Evolutionary conservation across 2,329 filamentous ascomycete genomes (phyloP), one percentile per base, ranked within the genome.

Genomic region (Nigrospora oryzae): DNA sequence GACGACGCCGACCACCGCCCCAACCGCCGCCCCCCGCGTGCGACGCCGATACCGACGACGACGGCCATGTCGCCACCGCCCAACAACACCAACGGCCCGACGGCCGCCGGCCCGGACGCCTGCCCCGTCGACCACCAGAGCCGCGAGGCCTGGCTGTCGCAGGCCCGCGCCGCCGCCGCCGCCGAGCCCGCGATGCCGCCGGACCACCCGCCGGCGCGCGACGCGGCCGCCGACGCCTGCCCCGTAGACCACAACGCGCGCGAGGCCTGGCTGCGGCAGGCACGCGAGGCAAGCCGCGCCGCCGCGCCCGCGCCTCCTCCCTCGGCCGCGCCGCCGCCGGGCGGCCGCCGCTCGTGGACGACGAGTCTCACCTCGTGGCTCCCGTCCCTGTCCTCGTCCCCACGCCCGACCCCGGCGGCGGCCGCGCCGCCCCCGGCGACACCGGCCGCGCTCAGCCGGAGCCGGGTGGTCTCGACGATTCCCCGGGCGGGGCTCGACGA

Each of bases 101-200:
- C 39, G 3, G 16, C 31, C 17, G 36, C 42, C 11, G 15, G 35
- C 5, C 16, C 42, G 39, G 60, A 59, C 51, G 73, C 73, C 46
- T 97, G 93, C 59, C 93, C 93, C 5, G 89, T 97, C 58, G 90
- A 97, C 67, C 86, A 90, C 68, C 86, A 88, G 58, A 85, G 89
- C 43, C 84, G 93, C 56, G 85, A 89, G 57, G 81, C 84, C 56
- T 98, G 91, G 91, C 77, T 97, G 34, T 73, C 77, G 46, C 81
- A 88, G 59, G 81, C 83, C 36, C 70, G 68, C 50, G 65, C 79
- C 60, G 68, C 74, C 63, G 48, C 65, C 54, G 42, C 60, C 48
- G 46, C 67, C 52, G 47, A 28, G 5, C 33, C 12, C 53, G 49
- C 60, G 5, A 39, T 56, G 12, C 59, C 57, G 8, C 53, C 56